Evolutionary conservation across 2,329 filamentous ascomycete species (phyloP), one percentile per base, ranked within the genome.

Genomic region (Ascochyta fabae): DNA sequence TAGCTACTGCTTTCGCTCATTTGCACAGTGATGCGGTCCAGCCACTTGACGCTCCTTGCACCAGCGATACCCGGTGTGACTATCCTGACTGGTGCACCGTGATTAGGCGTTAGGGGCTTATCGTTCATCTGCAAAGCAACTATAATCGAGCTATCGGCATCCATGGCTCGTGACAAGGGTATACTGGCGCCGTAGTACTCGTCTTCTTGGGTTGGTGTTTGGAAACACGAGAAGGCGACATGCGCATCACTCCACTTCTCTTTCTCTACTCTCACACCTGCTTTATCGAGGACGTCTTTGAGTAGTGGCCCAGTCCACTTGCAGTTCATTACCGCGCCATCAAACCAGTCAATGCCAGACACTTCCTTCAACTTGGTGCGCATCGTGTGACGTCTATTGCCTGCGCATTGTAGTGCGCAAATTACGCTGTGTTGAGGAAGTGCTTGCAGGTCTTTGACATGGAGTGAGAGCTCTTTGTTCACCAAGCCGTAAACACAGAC

Each of bases 291-390:
- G 3, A 87, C 77, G 64, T 86, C 83, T 26, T 74, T 67, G 12
- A 87, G 74, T 4, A 80, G 72, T 2, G 84, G 84, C 0, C 71
- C 71, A 13, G 75, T 78, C 83, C 83, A 86, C 50, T 73, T 77
- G 62, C 83, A 85, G 62, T 86, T 86, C 83, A 86, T 86, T 19
- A 86, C 79, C 0, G 84, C 84, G 35, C 79, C 84, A 61, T 86
- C 84, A 34, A 79, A 78, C 84, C 85, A 87, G 64, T 87, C 83
- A 38, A 87, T 80, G 0, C 84, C 85, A 31, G 79, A 73, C 5
- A 86, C 84, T 68, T 86, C 84, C 63, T 84, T 84, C 24, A 86
- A 71, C 59, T 80, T 75, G 1, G 83, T 86, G 24, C 84, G 81
- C 84, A 86, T 86, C 2, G 83, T 84, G 65, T 86, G 84, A 10